Conservation (phyloP, 169 alveolate genomes). For the Babesia bigemina region DNA sequence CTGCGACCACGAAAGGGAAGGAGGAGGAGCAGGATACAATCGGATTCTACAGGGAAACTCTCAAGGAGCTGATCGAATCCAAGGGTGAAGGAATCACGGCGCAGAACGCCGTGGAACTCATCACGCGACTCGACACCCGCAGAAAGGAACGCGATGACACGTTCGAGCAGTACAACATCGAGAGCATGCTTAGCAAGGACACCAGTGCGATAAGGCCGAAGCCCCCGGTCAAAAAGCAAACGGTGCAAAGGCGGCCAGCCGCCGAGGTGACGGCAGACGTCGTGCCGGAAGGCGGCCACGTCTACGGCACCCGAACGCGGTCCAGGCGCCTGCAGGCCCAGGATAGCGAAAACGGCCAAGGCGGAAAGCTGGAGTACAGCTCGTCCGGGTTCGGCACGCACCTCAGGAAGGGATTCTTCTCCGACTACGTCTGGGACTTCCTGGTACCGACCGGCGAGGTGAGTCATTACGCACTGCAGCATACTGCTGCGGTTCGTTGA, state of each 20-base stretch:
- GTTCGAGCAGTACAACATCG: slow-evolving; percentile 40
- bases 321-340: slow-evolving; percentile 31
- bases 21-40: slow-evolving; percentile 35
- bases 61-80: slow-evolving; percentile 46
- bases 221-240: slow-evolving; percentile 30
- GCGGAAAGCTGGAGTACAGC: slow-evolving; percentile 35
- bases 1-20: slow-evolving; percentile 40
- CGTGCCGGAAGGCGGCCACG: slow-evolving; percentile 45
- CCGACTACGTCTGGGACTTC: slow-evolving; percentile 71
- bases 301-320: slow-evolving; percentile 58
- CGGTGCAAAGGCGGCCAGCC: slow-evolving; percentile 37
- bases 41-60: slow-evolving; percentile 23
- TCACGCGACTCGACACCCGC: slow-evolving; percentile 37
- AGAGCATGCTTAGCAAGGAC: slow-evolving; percentile 53
- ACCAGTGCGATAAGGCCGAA: slow-evolving; percentile 53
- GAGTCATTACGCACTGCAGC: neutral
- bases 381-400: slow-evolving; percentile 58
- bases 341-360: slow-evolving; percentile 29
- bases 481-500: neutral
- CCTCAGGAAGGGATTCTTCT: slow-evolving; percentile 64
- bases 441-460: slow-evolving; percentile 45
- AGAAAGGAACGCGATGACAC: slow-evolving; percentile 51
- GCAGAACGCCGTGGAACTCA: slow-evolving; percentile 47
- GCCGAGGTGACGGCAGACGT: slow-evolving; percentile 38
- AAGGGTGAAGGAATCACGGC: slow-evolving; percentile 60